Evolutionary conservation across 225 moss, liverwort and hornwort species (phyloP), one percentile per base, ranked within the genome.

Genomic region (Ulota crispa): DNA sequence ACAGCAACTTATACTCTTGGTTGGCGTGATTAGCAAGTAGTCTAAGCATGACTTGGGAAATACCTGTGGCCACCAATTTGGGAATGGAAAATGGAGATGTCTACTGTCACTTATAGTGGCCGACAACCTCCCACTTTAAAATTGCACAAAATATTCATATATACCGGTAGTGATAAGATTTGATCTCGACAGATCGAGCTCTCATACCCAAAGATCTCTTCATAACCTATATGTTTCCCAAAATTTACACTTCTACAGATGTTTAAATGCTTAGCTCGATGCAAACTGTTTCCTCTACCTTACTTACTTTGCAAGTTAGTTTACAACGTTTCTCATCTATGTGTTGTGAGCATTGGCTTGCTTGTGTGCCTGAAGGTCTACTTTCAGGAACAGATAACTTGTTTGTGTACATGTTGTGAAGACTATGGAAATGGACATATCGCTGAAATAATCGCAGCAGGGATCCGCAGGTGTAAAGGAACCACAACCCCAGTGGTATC

Each of bases 401-500:
- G 23, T 64, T 61, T 2, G n/a, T 77, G 31, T 18, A 69, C 32
- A 19, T 66, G 50, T 23, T 62, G 41, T 74, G 70, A 75, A 56
- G 60, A 66, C 43, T 70, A 65, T 11, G 47, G 68, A 52, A 23
- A 53, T 71, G 69, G 59, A 80, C 27, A 32, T 67, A 47, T 66
- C 60, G 77, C 82, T 83, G 76, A 86, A 81, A 82, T 85, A 68
- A 67, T 68, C 43, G 67, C 64, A 71, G 43, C 94, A 96, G 96
- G 96, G 70, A 93, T 99, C 54, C 89, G 94, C 85, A 92, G 87
- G 80, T 96, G 93, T 84, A 76, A 78, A 84, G 93, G 90, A 80
- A 68, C 82, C 67, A 90, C 94, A 75, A 99, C 96, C 64, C 96
- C 96, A 8, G 91, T 94, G 60, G 93, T 96, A 62, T 96, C 94